These are phyloP conservation scores for Suhomyces atakaporum DNA, from an alignment of 1,139 yeast genomes.

Conservation along the genomic window DNA sequence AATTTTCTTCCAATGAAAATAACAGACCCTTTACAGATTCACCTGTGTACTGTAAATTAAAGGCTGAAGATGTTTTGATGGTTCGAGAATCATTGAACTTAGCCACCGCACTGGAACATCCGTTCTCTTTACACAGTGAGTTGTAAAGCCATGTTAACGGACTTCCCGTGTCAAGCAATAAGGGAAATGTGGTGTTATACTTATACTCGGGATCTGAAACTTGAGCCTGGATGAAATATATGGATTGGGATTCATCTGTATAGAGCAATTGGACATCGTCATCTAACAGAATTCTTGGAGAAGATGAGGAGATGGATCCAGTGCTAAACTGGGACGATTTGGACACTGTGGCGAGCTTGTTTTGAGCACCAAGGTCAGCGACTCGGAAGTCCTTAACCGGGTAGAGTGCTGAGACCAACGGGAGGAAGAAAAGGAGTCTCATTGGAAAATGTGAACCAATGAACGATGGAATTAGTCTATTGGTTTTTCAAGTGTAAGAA, in stretches of 20 bases:
- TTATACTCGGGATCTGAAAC: constrained; percentile 16
- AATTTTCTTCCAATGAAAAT: constrained; percentile 22
- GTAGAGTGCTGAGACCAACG: constrained; percentile 4
- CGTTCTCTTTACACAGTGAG: constrained; percentile 45
- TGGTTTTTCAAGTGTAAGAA: no score
- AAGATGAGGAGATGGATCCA: constrained; percentile 12
- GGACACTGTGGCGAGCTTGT: neutral
- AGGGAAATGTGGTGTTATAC: constrained; percentile 39
- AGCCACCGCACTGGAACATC: constrained; percentile 36
- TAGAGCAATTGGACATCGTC: constrained; percentile 26
- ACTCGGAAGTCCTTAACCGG: constrained; percentile 10
- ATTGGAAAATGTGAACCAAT: no score
- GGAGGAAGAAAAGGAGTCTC: constrained; percentile 4
- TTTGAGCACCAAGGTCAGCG: constrained; percentile 2
- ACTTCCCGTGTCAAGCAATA: constrained; percentile 67
- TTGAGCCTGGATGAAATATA: constrained; percentile 26
- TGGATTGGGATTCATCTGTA: constrained; percentile 30
- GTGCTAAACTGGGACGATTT: neutral
- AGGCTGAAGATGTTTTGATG: constrained; percentile 23
- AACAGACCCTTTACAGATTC: constrained; percentile 57
- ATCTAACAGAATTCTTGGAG: constrained; percentile 24
- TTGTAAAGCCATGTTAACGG: constrained; percentile 67
- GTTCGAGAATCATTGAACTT: constrained; percentile 25
- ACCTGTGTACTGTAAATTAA: constrained; percentile 54
- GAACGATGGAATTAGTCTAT: no score